Conservation (phyloP, 2,329 filamentous ascomycete genomes). For the Drechslerella coelobrocha region DNA sequence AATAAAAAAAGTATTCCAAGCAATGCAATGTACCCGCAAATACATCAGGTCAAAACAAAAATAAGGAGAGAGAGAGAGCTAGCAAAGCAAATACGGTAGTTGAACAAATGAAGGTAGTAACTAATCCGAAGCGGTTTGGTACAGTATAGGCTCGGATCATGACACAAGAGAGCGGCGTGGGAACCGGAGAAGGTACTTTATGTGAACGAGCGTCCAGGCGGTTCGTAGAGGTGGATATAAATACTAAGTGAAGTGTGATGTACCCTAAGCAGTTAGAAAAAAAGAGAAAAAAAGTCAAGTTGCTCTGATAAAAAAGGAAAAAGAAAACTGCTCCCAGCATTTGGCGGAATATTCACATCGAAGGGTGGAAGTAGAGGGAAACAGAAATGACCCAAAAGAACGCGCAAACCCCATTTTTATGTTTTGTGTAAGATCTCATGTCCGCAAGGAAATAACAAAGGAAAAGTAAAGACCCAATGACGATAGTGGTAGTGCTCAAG, state of each 20-base stretch:
- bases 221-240: too few species aligned
- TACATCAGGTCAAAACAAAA: too few species aligned
- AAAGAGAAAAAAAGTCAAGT: slow-evolving; percentile 31
- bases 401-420: slow-evolving; percentile 29
- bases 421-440: not conserved
- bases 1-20: too few species aligned
- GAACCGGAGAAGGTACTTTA: slow-evolving; percentile 21
- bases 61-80: too few species aligned
- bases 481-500: too few species aligned
- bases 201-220: slow-evolving; percentile 45
- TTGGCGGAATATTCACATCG: slow-evolving; percentile 47
- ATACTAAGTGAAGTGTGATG: too few species aligned
- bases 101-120: too few species aligned
- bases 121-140: too few species aligned
- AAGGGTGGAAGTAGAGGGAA: slow-evolving; percentile 29
- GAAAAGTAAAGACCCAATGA: slow-evolving; percentile 15
- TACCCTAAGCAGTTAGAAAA: slow-evolving; percentile 20
- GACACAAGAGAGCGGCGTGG: too few species aligned
- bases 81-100: too few species aligned
- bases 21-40: too few species aligned
- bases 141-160: too few species aligned
- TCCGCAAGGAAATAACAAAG: slow-evolving; percentile 36
- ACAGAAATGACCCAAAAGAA: slow-evolving; percentile 32
- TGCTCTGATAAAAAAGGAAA: slow-evolving; percentile 11
- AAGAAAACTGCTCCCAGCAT: slow-evolving; percentile 2